phyloP scores from a whole-genome alignment of 139 green algal species.

The Chlorella sp. region DNA sequence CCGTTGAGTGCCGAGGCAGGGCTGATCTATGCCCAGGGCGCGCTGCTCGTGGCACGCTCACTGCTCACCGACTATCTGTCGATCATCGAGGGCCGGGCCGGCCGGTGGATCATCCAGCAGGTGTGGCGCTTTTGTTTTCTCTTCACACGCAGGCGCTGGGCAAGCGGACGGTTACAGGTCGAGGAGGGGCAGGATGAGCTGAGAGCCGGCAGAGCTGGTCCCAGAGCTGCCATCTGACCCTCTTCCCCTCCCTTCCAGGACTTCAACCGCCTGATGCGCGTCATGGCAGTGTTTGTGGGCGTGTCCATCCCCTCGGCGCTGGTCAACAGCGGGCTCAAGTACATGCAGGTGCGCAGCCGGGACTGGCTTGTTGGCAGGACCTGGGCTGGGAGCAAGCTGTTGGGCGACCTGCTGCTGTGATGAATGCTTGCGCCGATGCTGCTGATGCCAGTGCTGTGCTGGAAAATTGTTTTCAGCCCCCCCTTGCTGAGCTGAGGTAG shows the following conservation, averaged over 20 bases:
- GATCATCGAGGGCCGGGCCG: constrained; percentile 70
- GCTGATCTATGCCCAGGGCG: constrained; percentile 76
- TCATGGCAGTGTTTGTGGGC: background rate
- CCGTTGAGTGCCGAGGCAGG: constrained; percentile 69
- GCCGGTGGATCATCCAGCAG: constrained; percentile 36
- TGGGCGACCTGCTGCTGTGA: too few species aligned
- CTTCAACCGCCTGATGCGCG: background rate
- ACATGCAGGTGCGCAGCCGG: constrained; percentile 88
- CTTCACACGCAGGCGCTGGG: too few species aligned
- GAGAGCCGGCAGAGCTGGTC: too few species aligned
- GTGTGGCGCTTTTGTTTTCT: too few species aligned
- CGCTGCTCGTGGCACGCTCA: constrained; percentile 82
- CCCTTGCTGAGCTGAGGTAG: too few species aligned
- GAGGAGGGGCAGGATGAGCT: too few species aligned
- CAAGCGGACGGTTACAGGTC: too few species aligned
- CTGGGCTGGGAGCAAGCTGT: too few species aligned
- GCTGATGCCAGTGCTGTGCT: too few species aligned
- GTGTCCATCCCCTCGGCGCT: constrained; percentile 18
- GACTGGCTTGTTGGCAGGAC: background rate
- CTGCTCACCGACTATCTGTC: constrained; percentile 88
- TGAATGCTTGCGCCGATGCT: too few species aligned
- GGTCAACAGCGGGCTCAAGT: constrained; percentile 83
- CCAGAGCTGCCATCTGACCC: too few species aligned
- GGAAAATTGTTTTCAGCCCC: too few species aligned
- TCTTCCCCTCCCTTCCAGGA: background rate